A percentile compares a stretch with the other conserved stretches of the same genome.
Conservation (phyloP, 352 stramenopile species). For the Pythium apleroticum region DNA sequence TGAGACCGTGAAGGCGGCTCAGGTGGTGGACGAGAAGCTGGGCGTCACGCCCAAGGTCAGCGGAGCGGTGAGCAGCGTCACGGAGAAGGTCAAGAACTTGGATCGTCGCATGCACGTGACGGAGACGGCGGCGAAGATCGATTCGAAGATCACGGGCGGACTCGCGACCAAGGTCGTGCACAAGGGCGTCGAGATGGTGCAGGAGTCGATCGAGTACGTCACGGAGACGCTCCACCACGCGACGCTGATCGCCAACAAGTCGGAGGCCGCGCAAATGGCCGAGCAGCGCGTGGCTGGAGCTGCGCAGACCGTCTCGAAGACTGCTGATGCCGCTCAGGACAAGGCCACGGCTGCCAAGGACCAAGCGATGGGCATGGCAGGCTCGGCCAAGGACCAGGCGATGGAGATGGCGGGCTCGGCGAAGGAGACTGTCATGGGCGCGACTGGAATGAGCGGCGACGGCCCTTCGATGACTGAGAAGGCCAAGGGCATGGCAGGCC, state of each 20-base stretch:
- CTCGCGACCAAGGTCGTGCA: slow-evolving; percentile 50
- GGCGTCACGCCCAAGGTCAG: slow-evolving; percentile 39
- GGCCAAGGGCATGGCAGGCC: slow-evolving; percentile 27
- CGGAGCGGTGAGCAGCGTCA: slow-evolving; percentile 33
- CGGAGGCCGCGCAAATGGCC: slow-evolving; percentile 36
- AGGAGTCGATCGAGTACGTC: slow-evolving; percentile 66
- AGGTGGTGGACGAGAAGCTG: slow-evolving; percentile 58
- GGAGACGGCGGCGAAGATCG: slow-evolving; percentile 52
- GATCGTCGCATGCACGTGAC: slow-evolving; percentile 59
- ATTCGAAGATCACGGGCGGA: slow-evolving; percentile 63
- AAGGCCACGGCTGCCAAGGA: slow-evolving; percentile 26
- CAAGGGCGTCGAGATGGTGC: slow-evolving; percentile 60
- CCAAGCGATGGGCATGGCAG: slow-evolving; percentile 18
- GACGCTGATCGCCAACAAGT: slow-evolving; percentile 51
- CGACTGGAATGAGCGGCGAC: slow-evolving; percentile 18
- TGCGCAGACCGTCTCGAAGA: slow-evolving; percentile 23
- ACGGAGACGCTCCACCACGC: slow-evolving; percentile 61
- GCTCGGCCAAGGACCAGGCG: slow-evolving; percentile 29
- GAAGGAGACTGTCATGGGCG: slow-evolving; percentile 26
- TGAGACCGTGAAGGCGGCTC: slow-evolving; percentile 40
- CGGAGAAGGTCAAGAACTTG: slow-evolving; percentile 49
- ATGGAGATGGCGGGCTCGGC: slow-evolving; percentile 29
- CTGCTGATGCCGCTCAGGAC: slow-evolving; percentile 24
- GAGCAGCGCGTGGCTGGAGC: slow-evolving; percentile 31
- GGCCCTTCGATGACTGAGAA: slow-evolving; percentile 20